Evolutionary conservation across 2,329 filamentous ascomycete genomes (phyloP).

Genomic region (Aureobasidium sp.): DNA sequence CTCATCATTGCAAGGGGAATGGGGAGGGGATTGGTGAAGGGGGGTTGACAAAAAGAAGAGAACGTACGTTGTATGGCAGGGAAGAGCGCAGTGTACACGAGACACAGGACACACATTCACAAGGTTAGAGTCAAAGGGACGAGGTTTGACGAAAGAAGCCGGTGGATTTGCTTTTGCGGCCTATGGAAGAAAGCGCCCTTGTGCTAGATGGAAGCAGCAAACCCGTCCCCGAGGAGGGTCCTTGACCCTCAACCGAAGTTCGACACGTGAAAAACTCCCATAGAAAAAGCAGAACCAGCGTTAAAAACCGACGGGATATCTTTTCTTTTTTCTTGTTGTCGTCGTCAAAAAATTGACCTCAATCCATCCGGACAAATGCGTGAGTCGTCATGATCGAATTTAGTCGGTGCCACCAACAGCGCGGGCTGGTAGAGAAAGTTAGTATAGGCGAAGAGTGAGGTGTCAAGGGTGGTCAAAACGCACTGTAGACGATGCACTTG

Average conservation of each 20-base stretch:
- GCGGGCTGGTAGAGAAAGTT: slow-evolving; percentile 15
- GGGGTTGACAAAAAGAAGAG: background rate
- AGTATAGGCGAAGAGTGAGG: background rate
- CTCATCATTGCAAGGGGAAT: slow-evolving; percentile 55
- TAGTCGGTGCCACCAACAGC: slow-evolving; percentile 20
- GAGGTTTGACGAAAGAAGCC: slow-evolving; percentile 11
- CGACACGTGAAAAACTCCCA: slow-evolving; percentile 11
- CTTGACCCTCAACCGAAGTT: slow-evolving; percentile 5
- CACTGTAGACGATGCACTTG: slow-evolving; percentile 98
- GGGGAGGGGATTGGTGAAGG: background rate
- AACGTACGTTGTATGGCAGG: slow-evolving; percentile 75
- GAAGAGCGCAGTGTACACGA: slow-evolving; percentile 6
- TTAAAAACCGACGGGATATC: slow-evolving; percentile 2
- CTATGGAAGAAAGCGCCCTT: slow-evolving; percentile 8
- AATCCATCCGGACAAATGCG: slow-evolving; percentile 8
- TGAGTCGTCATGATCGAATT: slow-evolving; percentile 10
- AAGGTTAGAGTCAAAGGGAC: background rate
- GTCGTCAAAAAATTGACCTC: slow-evolving; percentile 10
- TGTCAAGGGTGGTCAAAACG: slow-evolving; percentile 27
- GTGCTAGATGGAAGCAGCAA: background rate
- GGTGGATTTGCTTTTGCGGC: slow-evolving; percentile 9
- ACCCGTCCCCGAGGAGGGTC: background rate
- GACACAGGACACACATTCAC: slow-evolving; percentile 5
- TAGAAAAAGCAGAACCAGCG: slow-evolving; percentile 3
- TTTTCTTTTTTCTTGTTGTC: slow-evolving; percentile 7